Percentiles rank a stretch among this genome's conserved stretches.
These are phyloP conservation scores for Eimeria acervulina DNA, from an alignment of 169 alveolate genomes.

Conservation along the genomic window DNA sequence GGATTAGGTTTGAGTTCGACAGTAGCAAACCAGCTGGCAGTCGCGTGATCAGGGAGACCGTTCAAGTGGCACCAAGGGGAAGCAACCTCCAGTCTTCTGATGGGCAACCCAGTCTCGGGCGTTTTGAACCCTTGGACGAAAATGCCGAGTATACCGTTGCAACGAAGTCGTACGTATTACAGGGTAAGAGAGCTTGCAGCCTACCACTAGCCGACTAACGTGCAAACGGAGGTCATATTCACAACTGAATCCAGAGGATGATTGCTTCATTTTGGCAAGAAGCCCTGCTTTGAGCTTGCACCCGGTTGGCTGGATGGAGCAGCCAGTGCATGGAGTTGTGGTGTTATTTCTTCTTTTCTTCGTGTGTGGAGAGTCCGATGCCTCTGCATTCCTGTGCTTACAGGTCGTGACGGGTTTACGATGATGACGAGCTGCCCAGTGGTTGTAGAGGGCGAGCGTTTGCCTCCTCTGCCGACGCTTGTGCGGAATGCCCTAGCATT, in stretches of 20 bases:
- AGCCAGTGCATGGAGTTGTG: background rate
- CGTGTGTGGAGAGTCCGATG: background rate
- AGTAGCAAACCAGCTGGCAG: conserved; percentile 86
- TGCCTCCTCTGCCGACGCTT: conserved; percentile 88
- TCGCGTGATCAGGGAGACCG: conserved; percentile 87
- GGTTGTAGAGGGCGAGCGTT: conserved; percentile 86
- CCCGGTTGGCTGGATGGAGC: background rate
- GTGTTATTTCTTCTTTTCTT: background rate
- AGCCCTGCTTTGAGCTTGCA: background rate
- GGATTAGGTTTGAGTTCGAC: conserved; percentile 85
- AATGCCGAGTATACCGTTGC: conserved; percentile 83
- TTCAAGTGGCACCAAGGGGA: conserved; percentile 77
- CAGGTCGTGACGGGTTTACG: conserved; percentile 86
- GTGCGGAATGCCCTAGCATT: conserved; percentile 86
- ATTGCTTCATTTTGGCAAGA: background rate
- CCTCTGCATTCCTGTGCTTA: conserved; percentile 8
- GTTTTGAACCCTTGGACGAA: conserved; percentile 83
- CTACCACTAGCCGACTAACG: background rate
- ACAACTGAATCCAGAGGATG: background rate
- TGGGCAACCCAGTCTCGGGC: conserved; percentile 52
- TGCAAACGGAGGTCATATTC: background rate
- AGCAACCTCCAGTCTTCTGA: conserved; percentile 8
- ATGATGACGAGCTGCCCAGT: conserved; percentile 84
- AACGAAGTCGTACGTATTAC: conserved; percentile 78
- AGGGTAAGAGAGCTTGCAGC: conserved; percentile 50